Conservation (phyloP, 495 filamentous ascomycete species). For the Penicillium verhagenii region DNA sequence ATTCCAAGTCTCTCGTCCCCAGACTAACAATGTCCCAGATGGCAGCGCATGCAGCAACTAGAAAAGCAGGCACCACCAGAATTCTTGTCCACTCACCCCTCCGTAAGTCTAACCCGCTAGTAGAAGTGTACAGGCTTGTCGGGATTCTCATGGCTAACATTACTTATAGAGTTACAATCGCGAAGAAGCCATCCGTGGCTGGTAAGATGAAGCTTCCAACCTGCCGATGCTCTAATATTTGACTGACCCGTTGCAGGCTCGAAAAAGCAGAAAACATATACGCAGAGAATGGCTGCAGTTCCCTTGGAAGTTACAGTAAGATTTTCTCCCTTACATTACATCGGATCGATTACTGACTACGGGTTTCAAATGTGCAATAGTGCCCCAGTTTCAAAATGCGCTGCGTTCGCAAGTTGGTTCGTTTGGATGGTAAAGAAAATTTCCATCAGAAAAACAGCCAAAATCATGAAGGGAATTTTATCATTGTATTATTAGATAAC, state of each 20-base stretch:
- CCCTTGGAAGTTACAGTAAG: constrained; percentile 31
- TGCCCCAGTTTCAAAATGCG: constrained; percentile 36
- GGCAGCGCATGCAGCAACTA: constrained; percentile 72
- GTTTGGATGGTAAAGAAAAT: neutral
- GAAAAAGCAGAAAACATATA: constrained; percentile 35
- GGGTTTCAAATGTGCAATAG: constrained; percentile 17
- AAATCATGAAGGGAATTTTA: neutral
- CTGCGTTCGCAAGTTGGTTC: constrained; percentile 8
- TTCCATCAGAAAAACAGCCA: neutral
- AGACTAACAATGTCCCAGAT: constrained; percentile 35
- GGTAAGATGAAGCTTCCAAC: constrained; percentile 29
- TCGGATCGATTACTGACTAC: constrained; percentile 2
- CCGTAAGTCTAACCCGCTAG: constrained; percentile 44
- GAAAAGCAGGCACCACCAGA: constrained; percentile 61
- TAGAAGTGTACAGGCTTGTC: neutral
- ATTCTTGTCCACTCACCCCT: constrained; percentile 85
- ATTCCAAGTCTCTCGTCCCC: neutral
- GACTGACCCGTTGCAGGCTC: constrained; percentile 24
- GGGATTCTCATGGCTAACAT: neutral
- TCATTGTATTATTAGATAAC: neutral
- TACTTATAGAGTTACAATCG: constrained; percentile 58
- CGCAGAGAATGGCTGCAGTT: constrained; percentile 35
- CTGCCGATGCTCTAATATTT: neutral
- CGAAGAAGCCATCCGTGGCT: constrained; percentile 67
- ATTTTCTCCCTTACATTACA: neutral